Evolutionary conservation across 2,329 filamentous ascomycete species (phyloP).

Genomic region (Akanthomyces dipterigenus): DNA sequence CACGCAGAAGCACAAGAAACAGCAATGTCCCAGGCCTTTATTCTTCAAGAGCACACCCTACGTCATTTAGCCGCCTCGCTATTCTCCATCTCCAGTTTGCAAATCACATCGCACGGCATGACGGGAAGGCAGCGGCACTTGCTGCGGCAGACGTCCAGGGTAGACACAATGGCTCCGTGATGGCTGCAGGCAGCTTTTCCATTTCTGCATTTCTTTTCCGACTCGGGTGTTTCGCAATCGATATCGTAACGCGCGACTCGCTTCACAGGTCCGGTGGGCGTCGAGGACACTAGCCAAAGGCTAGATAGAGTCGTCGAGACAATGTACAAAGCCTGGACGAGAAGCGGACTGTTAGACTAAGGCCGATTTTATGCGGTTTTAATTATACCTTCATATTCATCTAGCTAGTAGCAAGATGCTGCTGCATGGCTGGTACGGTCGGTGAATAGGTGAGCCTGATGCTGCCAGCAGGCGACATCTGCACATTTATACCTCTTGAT

Average conservation of each 20-base stretch:
- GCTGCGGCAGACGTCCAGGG: neutral
- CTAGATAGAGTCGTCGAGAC: neutral
- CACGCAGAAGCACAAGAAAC: too few species aligned
- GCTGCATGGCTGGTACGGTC: too few species aligned
- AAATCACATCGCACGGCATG: neutral
- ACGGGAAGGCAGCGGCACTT: neutral
- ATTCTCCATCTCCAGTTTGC: too few species aligned
- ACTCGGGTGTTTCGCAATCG: too few species aligned
- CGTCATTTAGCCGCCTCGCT: too few species aligned
- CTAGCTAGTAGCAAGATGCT: neutral
- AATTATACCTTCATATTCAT: neutral
- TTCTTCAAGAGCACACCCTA: too few species aligned
- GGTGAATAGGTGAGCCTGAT: neutral
- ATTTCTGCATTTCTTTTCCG: neutral
- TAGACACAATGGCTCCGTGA: neutral
- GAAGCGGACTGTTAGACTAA: neutral
- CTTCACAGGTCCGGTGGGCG: neutral
- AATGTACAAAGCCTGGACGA: neutral
- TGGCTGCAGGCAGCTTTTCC: neutral
- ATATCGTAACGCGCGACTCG: neutral
- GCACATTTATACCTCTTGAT: neutral
- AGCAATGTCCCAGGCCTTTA: too few species aligned
- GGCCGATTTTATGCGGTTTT: neutral
- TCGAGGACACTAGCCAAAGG: neutral
- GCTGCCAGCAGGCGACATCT: neutral